Percentiles rank a stretch among this genome's conserved stretches.
Conservation (phyloP, 2,329 filamentous ascomycete genomes). For the Aspergillus thermomutatus region DNA sequence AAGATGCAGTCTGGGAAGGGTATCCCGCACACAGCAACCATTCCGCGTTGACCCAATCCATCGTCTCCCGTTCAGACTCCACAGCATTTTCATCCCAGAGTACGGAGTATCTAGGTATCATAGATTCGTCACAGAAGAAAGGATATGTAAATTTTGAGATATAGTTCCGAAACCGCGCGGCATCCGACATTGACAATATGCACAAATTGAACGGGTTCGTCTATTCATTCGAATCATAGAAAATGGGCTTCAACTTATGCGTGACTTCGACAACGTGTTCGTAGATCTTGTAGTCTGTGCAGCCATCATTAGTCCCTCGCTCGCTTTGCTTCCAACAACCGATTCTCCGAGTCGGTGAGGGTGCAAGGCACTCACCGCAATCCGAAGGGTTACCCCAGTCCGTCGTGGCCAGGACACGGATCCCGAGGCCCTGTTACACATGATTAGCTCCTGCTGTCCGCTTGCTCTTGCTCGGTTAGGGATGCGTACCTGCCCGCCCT, state of each 20-base stretch:
- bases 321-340: neutral
- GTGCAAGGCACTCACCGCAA: conserved; percentile 29
- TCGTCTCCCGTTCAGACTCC: neutral
- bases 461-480: neutral
- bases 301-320: neutral
- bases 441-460: conserved; percentile 2
- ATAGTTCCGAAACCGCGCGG: neutral
- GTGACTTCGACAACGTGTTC: conserved; percentile 81
- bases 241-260: conserved; percentile 76
- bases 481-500: conserved; percentile 36
- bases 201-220: neutral
- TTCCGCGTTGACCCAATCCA: neutral
- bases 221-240: conserved; percentile 54
- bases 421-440: conserved; percentile 32
- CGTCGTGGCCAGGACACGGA: conserved; percentile 39
- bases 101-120: no score
- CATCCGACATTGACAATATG: neutral
- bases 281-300: conserved; percentile 68
- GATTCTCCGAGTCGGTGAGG: neutral
- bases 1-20: neutral
- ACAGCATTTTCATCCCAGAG: no score
- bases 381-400: conserved; percentile 43
- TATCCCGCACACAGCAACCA: neutral
- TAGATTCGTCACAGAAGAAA: no score
- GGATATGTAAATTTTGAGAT: neutral